phyloP scores from a whole-genome alignment of 768 basidiomycete species.

The Tulasnella sp. region DNA sequence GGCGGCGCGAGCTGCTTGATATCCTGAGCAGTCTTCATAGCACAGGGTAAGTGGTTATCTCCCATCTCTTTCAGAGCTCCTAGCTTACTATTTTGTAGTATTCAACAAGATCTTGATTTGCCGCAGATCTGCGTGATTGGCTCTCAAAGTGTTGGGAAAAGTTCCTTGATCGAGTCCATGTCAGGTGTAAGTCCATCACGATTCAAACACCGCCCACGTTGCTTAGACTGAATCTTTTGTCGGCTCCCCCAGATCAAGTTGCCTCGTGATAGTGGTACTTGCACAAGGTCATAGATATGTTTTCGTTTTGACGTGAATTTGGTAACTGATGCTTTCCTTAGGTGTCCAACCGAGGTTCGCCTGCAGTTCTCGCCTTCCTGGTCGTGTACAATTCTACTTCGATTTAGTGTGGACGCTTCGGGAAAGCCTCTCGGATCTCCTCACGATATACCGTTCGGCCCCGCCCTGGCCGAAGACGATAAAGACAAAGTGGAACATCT shows the following conservation, averaged over 20 bases:
- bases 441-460: constrained; percentile 16
- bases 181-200: constrained; percentile 28
- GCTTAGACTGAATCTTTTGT: not conserved
- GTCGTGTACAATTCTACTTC: constrained; percentile 29
- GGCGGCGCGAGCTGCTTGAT: constrained; percentile 3
- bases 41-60: not conserved
- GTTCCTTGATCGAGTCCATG: constrained; percentile 66
- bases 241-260: constrained; percentile 49
- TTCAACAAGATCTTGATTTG: constrained; percentile 46
- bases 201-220: not conserved
- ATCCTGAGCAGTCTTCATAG: constrained; percentile 11
- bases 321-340: constrained; percentile 8
- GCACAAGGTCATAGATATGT: constrained; percentile 51
- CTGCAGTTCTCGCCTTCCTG: constrained; percentile 23
- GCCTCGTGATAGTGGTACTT: constrained; percentile 59
- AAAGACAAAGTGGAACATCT: constrained; percentile 36
- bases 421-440: constrained; percentile 11
- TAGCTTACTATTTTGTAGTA: no score
- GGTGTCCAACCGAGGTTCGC: constrained; percentile 32
- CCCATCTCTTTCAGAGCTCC: not conserved
- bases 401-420: constrained; percentile 24
- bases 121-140: constrained; percentile 67
- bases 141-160: constrained; percentile 64
- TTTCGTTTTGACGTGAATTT: not conserved
- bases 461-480: constrained; percentile 21